Evolutionary conservation across 495 filamentous ascomycete species (phyloP).

Genomic region (Hyphodiscus hymeniophilus): DNA sequence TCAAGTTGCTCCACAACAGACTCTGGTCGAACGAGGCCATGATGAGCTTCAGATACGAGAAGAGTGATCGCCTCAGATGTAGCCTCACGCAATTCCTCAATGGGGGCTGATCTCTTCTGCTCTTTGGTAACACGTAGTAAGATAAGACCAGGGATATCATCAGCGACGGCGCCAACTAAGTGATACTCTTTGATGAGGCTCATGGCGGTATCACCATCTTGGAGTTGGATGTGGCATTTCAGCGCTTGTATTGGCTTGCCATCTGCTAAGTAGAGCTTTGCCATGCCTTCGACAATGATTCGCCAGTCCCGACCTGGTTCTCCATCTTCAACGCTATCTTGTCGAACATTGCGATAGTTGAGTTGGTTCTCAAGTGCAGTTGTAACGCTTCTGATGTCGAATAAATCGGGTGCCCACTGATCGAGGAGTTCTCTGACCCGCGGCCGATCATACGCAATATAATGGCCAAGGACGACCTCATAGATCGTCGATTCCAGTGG

Average conservation of each 20-base stretch:
- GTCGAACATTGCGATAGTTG: conserved; percentile 53
- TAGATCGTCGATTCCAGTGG: conserved; percentile 78
- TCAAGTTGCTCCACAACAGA: conserved; percentile 70
- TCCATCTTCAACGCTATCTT: conserved; percentile 60
- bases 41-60: conserved; percentile 83
- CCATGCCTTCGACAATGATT: conserved; percentile 72
- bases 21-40: conserved; percentile 73
- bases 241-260: conserved; percentile 77
- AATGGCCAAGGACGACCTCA: conserved; percentile 78
- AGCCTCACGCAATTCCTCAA: conserved; percentile 63
- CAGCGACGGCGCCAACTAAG: conserved; percentile 73
- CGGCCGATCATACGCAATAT: conserved; percentile 60
- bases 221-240: conserved; percentile 77
- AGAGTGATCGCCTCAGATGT: conserved; percentile 76
- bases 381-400: conserved; percentile 62
- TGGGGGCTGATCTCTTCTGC: conserved; percentile 55
- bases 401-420: conserved; percentile 76
- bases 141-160: conserved; percentile 85
- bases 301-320: conserved; percentile 70
- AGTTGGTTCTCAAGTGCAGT: conserved; percentile 67
- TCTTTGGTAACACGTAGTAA: conserved; percentile 73
- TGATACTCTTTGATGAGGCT: conserved; percentile 73
- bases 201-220: conserved; percentile 88
- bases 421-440: conserved; percentile 73
- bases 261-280: conserved; percentile 71